Evolutionary conservation across 2,329 filamentous ascomycete species (phyloP), one percentile per base, ranked within the genome.

Genomic region (Magnaporthiopsis rhizophila): DNA sequence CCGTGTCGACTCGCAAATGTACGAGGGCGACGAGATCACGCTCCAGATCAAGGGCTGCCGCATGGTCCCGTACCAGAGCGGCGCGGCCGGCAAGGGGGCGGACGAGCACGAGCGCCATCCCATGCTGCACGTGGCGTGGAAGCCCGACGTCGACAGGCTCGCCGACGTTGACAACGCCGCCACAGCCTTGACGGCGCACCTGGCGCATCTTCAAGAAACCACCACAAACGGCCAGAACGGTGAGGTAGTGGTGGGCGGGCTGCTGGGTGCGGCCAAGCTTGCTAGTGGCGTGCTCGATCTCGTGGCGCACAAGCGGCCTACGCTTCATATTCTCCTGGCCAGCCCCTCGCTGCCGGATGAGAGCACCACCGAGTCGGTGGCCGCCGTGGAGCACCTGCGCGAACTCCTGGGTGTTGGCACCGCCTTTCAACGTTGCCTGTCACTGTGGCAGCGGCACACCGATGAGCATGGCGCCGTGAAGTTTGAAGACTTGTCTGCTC

Each of bases 91-190:
- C 21, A 34, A n/a, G 28, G 15, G 30, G 32, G 32, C n/a, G 32
- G 32, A 38, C 24, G 32, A 24, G 18, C 36, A 38, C 36, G 58
- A 60, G 58, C 58, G 58, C 15, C 58, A 60, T n/a, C 32, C 58
- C 21, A 38, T 60, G 58, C 21, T 60, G 12, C 58, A 60, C 9
- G 58, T 60, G 58, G 58, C 58, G 7, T 32, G 58, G 58, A 60
- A 60, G 58, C 58, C 30, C 2, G 58, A 32, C 15, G 30, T 34
- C 0, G 30, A 60, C 24, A 60, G 32, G 12, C 58, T 60, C 5
- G 58, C 58, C 18, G 32, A 38, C 13, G 11, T 18, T 0, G 32
- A 26, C 26, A 24, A 24, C 34, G 34, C 9, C 34, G 8, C 34
- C 11, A 11, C 34, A 11, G 34, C 34, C 34, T 12, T 36, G 34